Conservation (phyloP, 1,284 basidiomycete genomes). For the Sphaerobolus stellatus region DNA sequence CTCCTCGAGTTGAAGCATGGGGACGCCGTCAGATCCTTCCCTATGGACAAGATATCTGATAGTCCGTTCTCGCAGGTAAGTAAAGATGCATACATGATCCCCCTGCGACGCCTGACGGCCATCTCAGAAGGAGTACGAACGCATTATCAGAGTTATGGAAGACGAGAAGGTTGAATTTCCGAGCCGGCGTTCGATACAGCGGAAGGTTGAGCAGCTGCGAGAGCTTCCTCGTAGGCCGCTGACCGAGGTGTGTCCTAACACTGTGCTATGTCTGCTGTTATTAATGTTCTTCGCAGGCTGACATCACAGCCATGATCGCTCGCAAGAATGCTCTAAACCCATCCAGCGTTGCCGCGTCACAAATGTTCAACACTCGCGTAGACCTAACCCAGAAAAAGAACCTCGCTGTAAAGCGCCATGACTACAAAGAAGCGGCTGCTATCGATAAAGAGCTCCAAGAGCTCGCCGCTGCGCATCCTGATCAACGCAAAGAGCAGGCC, state of each 20-base stretch:
- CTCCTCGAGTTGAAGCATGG: constrained; percentile 73
- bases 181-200: constrained; percentile 60
- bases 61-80: constrained; percentile 56
- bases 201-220: constrained; percentile 61
- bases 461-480: constrained; percentile 38
- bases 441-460: constrained; percentile 65
- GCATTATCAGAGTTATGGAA: constrained; percentile 50
- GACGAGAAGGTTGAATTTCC: constrained; percentile 65
- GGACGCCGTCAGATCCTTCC: constrained; percentile 52
- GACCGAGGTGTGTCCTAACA: constrained; percentile 63
- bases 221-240: constrained; percentile 58
- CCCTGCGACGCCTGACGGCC: not conserved
- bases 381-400: constrained; percentile 65
- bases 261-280: not conserved
- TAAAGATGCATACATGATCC: constrained; percentile 13
- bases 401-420: constrained; percentile 69
- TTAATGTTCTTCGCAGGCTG: constrained; percentile 27
- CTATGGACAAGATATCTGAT: constrained; percentile 85
- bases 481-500: constrained; percentile 28
- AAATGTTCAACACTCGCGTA: constrained; percentile 51
- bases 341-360: constrained; percentile 40
- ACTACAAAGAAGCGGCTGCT: constrained; percentile 55
- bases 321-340: constrained; percentile 56
- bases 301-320: constrained; percentile 71
- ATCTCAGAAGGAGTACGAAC: constrained; percentile 70